These are phyloP conservation scores for Lactarius hatsudake DNA, from an alignment of 768 basidiomycete species.

Conservation along the genomic window DNA sequence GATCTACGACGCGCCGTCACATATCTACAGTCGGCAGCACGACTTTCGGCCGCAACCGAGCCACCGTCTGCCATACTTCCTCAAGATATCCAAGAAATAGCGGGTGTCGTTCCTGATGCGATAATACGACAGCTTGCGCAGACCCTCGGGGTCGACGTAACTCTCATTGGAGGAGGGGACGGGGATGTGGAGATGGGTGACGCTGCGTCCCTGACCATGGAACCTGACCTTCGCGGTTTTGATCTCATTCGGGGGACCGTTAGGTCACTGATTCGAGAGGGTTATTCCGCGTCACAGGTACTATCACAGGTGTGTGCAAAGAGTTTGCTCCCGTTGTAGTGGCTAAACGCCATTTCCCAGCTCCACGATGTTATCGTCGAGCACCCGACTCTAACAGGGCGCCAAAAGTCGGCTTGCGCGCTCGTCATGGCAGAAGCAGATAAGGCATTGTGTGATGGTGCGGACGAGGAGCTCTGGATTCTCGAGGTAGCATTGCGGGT, in stretches of 20 bases:
- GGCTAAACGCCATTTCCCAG: conserved; percentile 41
- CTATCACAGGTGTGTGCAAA: conserved; percentile 68
- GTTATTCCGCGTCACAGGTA: conserved; percentile 90
- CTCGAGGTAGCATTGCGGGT: conserved; percentile 83
- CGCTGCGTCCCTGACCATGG: conserved; percentile 25
- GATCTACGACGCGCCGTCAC: conserved; percentile 97
- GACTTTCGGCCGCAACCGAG: conserved; percentile 70
- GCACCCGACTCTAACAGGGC: conserved; percentile 76
- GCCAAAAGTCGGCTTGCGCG: conserved; percentile 78
- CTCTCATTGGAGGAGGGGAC: conserved; percentile 35
- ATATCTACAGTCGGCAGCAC: conserved; percentile 92
- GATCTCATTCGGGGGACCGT: conserved; percentile 67
- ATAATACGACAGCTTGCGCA: conserved; percentile 68
- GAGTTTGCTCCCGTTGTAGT: conserved; percentile 28
- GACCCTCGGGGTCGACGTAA: conserved; percentile 68
- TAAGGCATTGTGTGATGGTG: conserved; percentile 93
- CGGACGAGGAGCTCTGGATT: conserved; percentile 95
- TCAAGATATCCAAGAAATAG: conserved; percentile 90
- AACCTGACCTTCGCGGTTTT: conserved; percentile 44
- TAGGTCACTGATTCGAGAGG: conserved; percentile 74
- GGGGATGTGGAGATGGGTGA: conserved; percentile 50
- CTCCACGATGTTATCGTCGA: conserved; percentile 85
- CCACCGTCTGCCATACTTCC: conserved; percentile 75
- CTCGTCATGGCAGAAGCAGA: conserved; percentile 92
- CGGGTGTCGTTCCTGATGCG: conserved; percentile 83